Evolutionary conservation across 805 yeast species (phyloP).

Genomic region (Wickerhamomyces ciferrii): DNA sequence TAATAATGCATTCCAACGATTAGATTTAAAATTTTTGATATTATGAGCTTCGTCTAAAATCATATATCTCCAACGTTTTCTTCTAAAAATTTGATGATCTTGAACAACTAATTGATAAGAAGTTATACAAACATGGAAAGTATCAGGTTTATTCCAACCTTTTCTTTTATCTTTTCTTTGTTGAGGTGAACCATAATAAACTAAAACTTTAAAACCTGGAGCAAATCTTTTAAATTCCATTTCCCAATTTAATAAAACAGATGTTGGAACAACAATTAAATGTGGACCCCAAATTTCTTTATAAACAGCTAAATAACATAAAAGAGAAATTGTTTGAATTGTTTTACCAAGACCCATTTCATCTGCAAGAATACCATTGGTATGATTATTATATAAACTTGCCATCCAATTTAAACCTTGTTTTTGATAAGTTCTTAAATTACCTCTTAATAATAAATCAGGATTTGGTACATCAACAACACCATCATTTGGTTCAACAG

Average conservation of each 20-base stretch:
- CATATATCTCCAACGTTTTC: conserved; percentile 95
- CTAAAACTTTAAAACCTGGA: conserved; percentile 93
- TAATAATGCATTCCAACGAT: conserved; percentile 92
- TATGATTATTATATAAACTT: conserved; percentile 82
- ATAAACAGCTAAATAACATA: conserved; percentile 87
- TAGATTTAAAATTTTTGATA: conserved; percentile 92
- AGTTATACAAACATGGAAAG: conserved; percentile 95
- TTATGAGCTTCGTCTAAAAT: conserved; percentile 97
- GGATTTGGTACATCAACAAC: conserved; percentile 79
- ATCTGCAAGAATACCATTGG: conserved; percentile 96
- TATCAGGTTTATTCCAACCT: conserved; percentile 96
- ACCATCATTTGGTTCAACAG: conserved; percentile 23
- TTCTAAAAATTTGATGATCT: conserved; percentile 88
- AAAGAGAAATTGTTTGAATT: conserved; percentile 85
- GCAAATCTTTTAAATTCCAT: conserved; percentile 98
- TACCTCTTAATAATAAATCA: conserved; percentile 64
- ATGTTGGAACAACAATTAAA: conserved; percentile 92
- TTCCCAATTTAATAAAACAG: conserved; percentile 97
- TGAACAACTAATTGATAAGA: conserved; percentile 97
- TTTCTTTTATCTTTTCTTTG: conserved; percentile 93
- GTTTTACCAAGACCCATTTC: conserved; percentile 99
- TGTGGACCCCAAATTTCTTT: conserved; percentile 98
- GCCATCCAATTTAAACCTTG: conserved; percentile 98
- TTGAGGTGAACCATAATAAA: conserved; percentile 95
- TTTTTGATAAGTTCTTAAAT: conserved; percentile 84